Base-by-base conservation (phyloP, 495 filamentous ascomycete species). In the Daldinia childiae region DNA sequence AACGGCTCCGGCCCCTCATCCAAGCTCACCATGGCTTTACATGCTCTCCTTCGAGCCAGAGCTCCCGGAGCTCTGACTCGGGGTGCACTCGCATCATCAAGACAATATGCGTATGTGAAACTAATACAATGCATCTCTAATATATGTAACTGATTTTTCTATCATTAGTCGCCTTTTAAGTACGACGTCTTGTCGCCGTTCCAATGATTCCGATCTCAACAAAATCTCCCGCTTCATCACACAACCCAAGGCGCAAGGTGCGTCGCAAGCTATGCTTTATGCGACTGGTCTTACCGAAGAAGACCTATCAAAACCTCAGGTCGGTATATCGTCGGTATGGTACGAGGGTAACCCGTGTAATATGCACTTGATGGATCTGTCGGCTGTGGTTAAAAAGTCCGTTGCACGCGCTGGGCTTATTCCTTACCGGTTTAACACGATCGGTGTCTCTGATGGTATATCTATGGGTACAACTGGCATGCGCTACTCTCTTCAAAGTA, bases 251-350 rank as follows among this genome's bases (percentile, higher is more conserved):
- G 93, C 95, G 27, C 95, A 99, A 85, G 95, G 95, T 74, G 95
- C 96, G 48, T 97, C 95, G 34, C 95, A 99, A 84, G 96, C 96
- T 64, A 99, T 99, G 95, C 86, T 99, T 50, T 98, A 98, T 84
- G 95, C 92, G 71, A 97, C 94, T 9, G 95, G 95, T 61, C 79
- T 99, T 76, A 87, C 82, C 14, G 90, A 93, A 69, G 85, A 86
- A 50, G 95, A 97, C 79, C 91, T 98, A 89, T 88, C 87, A 82
- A 98, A 98, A 82, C 90, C 95, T 34, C 95, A 99, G 81, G 91
- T 99, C 48, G 95, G 95, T 61, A 98, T 99, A 76, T 96, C 94
- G 21, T 98, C 95, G 1, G 86, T 88, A 32, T 89, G 91, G 91
- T 96, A 92, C 81, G 88, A 92, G 45, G 95, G 95, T 19, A 99